Evolutionary conservation across 768 basidiomycete species (phyloP).

Genomic region (Exidia glandulosa): DNA sequence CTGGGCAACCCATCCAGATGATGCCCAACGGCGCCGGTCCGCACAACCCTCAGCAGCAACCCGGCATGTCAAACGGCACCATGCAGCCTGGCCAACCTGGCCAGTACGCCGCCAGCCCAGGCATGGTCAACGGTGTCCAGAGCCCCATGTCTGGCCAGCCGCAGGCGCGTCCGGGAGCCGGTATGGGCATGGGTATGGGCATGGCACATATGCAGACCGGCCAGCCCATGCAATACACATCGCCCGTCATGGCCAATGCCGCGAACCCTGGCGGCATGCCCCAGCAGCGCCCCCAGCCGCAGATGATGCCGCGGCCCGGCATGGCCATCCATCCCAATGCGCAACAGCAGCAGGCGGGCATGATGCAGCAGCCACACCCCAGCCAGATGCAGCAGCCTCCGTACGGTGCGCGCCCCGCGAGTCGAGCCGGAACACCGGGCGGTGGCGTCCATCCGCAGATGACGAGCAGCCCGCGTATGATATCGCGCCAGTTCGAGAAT

Average conservation of each 20-base stretch:
- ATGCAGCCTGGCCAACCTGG: constrained; percentile 4
- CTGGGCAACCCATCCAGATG: constrained; percentile 3
- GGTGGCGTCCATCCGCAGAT: background rate
- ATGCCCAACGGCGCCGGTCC: constrained; percentile 22
- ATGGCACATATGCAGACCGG: background rate
- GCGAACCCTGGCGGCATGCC: background rate
- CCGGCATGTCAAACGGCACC: constrained; percentile 18
- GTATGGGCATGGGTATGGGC: background rate
- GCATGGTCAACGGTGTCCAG: background rate
- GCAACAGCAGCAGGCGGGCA: background rate
- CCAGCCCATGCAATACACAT: background rate
- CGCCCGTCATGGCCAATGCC: background rate
- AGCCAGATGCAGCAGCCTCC: background rate
- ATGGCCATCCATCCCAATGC: background rate
- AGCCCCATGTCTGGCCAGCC: background rate
- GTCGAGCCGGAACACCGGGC: background rate
- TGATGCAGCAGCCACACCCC: background rate
- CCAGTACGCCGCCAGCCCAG: constrained; percentile 1
- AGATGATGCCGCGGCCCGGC: background rate
- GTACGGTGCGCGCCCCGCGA: background rate
- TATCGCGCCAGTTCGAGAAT: background rate
- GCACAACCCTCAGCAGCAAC: constrained; percentile 10
- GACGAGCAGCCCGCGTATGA: background rate
- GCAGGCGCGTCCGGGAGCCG: background rate
- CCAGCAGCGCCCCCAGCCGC: background rate